These are phyloP conservation scores for Dipteronia dyeriana DNA, from an alignment of 345 rosid species.

Conservation along the genomic window DNA sequence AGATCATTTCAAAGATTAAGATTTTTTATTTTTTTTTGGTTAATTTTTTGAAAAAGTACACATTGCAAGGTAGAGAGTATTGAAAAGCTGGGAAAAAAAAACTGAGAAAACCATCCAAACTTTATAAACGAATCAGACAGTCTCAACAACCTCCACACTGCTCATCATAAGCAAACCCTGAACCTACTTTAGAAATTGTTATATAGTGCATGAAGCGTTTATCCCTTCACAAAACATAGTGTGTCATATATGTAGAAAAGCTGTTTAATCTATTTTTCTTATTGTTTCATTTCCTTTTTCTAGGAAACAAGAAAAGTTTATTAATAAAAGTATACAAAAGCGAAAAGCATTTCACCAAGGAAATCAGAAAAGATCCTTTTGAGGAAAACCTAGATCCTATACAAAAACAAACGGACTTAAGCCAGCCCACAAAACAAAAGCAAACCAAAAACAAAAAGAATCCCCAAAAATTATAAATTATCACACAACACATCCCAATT, in stretches of 20 bases:
- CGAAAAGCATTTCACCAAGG: neutral
- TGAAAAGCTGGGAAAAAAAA: neutral
- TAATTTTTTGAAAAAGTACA: neutral
- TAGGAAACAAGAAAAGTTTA: neutral
- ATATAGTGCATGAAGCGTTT: too few species aligned
- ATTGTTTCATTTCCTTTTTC: too few species aligned
- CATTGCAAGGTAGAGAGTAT: neutral
- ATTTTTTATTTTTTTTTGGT: neutral
- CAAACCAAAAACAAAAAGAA: neutral
- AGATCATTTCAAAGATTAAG: slow-evolving; percentile 14
- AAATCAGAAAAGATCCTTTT: neutral
- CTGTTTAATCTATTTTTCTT: too few species aligned
- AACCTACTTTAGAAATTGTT: neutral
- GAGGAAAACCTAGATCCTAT: neutral
- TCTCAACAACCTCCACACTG: neutral
- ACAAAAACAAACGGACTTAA: neutral
- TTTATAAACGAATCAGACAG: neutral
- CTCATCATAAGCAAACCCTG: neutral
- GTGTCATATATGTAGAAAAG: too few species aligned
- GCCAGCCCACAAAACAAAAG: neutral
- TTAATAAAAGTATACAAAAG: too few species aligned
- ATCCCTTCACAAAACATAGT: too few species aligned
- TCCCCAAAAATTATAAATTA: neutral
- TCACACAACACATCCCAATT: neutral
- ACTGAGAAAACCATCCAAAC: neutral